phyloP scores from a whole-genome alignment of 2,329 filamentous ascomycete genomes.

The Westerdykella aurantiaca region DNA sequence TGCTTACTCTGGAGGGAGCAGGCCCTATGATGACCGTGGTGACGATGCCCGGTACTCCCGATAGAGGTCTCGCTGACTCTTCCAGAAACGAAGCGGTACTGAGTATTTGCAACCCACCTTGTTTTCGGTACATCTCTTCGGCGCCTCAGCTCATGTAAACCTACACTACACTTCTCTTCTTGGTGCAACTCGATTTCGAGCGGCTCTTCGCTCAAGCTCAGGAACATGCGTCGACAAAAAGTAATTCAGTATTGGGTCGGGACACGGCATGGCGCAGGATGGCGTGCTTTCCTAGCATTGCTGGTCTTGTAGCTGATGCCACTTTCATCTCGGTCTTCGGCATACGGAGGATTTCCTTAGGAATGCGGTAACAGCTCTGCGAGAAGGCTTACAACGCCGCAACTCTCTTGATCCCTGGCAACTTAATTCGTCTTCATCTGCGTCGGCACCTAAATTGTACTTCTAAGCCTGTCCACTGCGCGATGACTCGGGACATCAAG shows the following conservation, averaged over 20 bases:
- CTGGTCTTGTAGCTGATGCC: constrained; percentile 27
- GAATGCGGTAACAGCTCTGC: constrained; percentile 35
- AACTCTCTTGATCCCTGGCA: constrained; percentile 28
- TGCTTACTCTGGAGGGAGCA: constrained; percentile 28
- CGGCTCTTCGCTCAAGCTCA: constrained; percentile 29
- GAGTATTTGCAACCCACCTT: constrained; percentile 18
- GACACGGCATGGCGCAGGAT: constrained; percentile 28
- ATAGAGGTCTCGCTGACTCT: constrained; percentile 29
- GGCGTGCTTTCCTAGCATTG: constrained; percentile 30
- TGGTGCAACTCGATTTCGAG: constrained; percentile 34
- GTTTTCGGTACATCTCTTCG: constrained; percentile 20
- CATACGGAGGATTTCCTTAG: constrained; percentile 40
- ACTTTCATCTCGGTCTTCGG: constrained; percentile 33
- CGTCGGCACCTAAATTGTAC: constrained; percentile 40
- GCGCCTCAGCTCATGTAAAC: constrained; percentile 26
- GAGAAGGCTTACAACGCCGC: constrained; percentile 34
- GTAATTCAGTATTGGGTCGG: constrained; percentile 30
- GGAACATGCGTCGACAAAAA: constrained; percentile 36
- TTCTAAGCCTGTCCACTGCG: constrained; percentile 38
- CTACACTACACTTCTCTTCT: constrained; percentile 29
- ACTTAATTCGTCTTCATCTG: constrained; percentile 34
- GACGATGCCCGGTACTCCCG: constrained; percentile 44
- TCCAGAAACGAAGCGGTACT: constrained; percentile 36
- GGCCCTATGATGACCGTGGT: constrained; percentile 38
- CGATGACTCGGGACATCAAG: constrained; percentile 32